A percentile compares a stretch with the other conserved stretches of the same genome.
These are phyloP conservation scores for Mucor circinelloides DNA, from an alignment of 371 early-diverging fungal genomes.

Conservation along the genomic window DNA sequence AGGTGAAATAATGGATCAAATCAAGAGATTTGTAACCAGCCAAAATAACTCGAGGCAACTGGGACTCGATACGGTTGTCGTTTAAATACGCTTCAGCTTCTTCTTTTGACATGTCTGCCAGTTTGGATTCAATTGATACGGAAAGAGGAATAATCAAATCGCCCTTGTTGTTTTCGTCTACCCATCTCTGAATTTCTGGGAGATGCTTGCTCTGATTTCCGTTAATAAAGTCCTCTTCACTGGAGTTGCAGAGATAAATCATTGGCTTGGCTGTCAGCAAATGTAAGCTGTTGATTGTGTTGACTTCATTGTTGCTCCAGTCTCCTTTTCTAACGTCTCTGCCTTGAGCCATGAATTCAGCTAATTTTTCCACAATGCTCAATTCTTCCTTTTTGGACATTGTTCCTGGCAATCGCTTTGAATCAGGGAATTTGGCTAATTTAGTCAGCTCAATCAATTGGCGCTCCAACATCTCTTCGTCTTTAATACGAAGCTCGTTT, in stretches of 20 bases:
- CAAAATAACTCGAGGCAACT: slow-evolving; percentile 76
- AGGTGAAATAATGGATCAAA: slow-evolving; percentile 91
- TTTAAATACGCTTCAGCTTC: slow-evolving; percentile 41
- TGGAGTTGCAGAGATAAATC: slow-evolving; percentile 89
- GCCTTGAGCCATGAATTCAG: slow-evolving; percentile 45
- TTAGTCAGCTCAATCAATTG: slow-evolving; percentile 51
- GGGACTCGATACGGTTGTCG: slow-evolving; percentile 46
- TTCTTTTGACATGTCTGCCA: slow-evolving; percentile 50
- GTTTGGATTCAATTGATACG: slow-evolving; percentile 73
- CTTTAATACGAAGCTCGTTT: slow-evolving; percentile 90
- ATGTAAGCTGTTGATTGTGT: slow-evolving; percentile 80
- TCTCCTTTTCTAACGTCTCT: slow-evolving; percentile 47
- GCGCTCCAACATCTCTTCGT: slow-evolving; percentile 72
- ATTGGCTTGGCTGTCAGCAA: slow-evolving; percentile 94
- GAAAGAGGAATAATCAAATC: slow-evolving; percentile 91
- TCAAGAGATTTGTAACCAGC: slow-evolving; percentile 89
- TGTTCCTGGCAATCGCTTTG: slow-evolving; percentile 42
- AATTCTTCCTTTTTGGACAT: slow-evolving; percentile 85
- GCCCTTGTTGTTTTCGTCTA: slow-evolving; percentile 82
- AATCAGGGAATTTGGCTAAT: slow-evolving; percentile 60
- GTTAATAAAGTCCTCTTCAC: slow-evolving; percentile 72
- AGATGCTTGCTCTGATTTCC: slow-evolving; percentile 28
- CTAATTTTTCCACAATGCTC: slow-evolving; percentile 49
- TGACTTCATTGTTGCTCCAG: slow-evolving; percentile 52
- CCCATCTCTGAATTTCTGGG: slow-evolving; percentile 84